These are phyloP conservation scores for Rhizophagus clarus DNA, from an alignment of 192 early-diverging fungal genomes.

Conservation along the genomic window DNA sequence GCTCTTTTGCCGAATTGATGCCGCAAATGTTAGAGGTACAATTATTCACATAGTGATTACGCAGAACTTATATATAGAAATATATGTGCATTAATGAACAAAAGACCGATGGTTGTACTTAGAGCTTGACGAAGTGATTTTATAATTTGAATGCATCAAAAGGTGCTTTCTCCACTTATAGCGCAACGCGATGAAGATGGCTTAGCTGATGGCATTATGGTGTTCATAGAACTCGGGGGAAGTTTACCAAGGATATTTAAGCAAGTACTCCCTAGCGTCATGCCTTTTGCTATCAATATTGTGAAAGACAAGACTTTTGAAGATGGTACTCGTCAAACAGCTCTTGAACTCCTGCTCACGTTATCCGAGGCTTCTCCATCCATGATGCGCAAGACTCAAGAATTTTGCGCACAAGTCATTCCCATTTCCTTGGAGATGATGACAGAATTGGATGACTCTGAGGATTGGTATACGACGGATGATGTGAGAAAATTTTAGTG, in stretches of 20 bases:
- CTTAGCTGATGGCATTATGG: conserved; percentile 71
- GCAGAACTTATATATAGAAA: background rate
- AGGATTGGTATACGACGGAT: conserved; percentile 88
- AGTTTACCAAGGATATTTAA: conserved; percentile 82
- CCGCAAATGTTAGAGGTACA: conserved; percentile 79
- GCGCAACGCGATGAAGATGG: conserved; percentile 70
- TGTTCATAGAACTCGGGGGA: conserved; percentile 88
- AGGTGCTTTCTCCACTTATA: conserved; percentile 70
- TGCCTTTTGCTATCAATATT: conserved; percentile 75
- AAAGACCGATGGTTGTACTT: conserved; percentile 1
- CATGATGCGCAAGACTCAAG: conserved; percentile 88
- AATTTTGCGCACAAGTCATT: conserved; percentile 77
- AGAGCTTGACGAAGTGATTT: background rate
- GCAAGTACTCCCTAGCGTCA: conserved; percentile 68
- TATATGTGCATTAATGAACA: background rate
- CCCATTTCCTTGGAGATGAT: conserved; percentile 95
- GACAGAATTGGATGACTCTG: conserved; percentile 86
- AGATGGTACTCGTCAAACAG: conserved; percentile 82
- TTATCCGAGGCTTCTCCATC: conserved; percentile 85
- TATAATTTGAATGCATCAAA: conserved; percentile 7
- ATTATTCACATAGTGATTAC: background rate
- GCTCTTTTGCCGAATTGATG: conserved; percentile 67
- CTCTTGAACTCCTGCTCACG: conserved; percentile 90
- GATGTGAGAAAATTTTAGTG: conserved; percentile 48
- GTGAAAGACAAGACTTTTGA: conserved; percentile 84